Evolutionary conservation across 2,329 filamentous ascomycete species (phyloP), one percentile per base, ranked within the genome.

Genomic region (Thielaviopsis musarum): DNA sequence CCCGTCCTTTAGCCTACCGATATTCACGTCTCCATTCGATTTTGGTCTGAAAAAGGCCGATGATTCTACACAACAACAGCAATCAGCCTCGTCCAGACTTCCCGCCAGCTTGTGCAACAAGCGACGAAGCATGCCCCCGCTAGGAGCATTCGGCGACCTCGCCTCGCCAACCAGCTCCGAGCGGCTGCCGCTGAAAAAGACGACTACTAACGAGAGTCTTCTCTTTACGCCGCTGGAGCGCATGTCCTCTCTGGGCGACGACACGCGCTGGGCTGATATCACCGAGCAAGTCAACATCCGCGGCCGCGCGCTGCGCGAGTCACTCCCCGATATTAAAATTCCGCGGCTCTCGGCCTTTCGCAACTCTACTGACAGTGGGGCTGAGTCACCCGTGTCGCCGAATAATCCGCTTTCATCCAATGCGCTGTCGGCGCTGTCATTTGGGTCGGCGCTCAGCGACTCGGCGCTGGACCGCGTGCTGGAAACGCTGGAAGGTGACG

Each of bases 241-340:
- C 26, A 83, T 86, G 0, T 93, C 90, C 0, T 94, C 89, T 0
- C 77, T 94, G 0, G 91, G 91, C 1, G 88, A 96, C 67, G 88
- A 91, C 65, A 81, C 82, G 48, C 79, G 84, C 52, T 97, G 93
- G 69, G 81, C 86, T 56, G 77, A 93, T 69, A 82, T 95, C 13
- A 81, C 84, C 52, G 86, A 88, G 62, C 88, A 93, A 74, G 85
- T 91, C 64, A 97, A 96, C 66, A 89, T 87, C 65, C 80, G 91
- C 51, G 77, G 93, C 67, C 95, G 95, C 72, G 91, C 91, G 4
- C 87, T 97, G 68, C 87, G 84, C 67, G 91, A 96, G 68, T 94
- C 86, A 67, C 81, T 88, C 63, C 84, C 89, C 67, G 90, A 95
- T 65, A 73, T 78, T 49, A 87, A 90, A 1, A 77, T 89, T 67